phyloP scores from a whole-genome alignment of 192 early-diverging fungal species.

The Glomus cerebriforme region DNA sequence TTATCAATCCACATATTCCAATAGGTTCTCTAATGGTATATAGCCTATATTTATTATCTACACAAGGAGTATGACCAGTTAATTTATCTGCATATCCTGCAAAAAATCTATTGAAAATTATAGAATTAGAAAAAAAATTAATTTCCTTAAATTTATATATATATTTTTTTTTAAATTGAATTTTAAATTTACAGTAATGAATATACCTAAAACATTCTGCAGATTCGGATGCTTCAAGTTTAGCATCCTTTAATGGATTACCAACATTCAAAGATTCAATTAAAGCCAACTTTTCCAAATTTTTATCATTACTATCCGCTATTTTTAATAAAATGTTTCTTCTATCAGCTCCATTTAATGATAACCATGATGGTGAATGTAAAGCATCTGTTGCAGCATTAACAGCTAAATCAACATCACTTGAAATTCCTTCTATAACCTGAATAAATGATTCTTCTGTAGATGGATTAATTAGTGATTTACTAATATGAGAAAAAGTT shows the following conservation, averaged over 20 bases:
- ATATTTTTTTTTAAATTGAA: no score
- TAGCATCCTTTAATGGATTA: conserved; percentile 65
- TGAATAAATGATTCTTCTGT: conserved; percentile 52
- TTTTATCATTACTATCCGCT: conserved; percentile 52
- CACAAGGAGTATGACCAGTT: conserved; percentile 31
- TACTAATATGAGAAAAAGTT: not conserved
- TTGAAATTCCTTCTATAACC: conserved; percentile 43
- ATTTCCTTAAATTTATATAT: no score
- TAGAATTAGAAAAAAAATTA: not conserved
- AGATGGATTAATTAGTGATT: conserved; percentile 54
- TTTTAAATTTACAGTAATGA: not conserved
- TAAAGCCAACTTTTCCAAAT: conserved; percentile 51
- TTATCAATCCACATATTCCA: conserved; percentile 79
- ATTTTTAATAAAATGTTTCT: conserved; percentile 59
- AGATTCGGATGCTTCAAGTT: conserved; percentile 64
- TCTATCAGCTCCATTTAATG: conserved; percentile 50
- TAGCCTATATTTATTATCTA: not conserved
- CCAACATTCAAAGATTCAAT: conserved; percentile 80
- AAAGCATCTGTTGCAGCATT: conserved; percentile 60
- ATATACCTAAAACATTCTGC: conserved; percentile 49
- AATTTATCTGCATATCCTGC: conserved; percentile 69
- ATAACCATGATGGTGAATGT: conserved; percentile 52
- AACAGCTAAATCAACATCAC: conserved; percentile 57
- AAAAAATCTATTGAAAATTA: conserved; percentile 64
- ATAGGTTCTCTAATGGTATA: conserved; percentile 63